Evolutionary conservation across 805 yeast genomes (phyloP).

Genomic region (Candida pseudofarinosa): DNA sequence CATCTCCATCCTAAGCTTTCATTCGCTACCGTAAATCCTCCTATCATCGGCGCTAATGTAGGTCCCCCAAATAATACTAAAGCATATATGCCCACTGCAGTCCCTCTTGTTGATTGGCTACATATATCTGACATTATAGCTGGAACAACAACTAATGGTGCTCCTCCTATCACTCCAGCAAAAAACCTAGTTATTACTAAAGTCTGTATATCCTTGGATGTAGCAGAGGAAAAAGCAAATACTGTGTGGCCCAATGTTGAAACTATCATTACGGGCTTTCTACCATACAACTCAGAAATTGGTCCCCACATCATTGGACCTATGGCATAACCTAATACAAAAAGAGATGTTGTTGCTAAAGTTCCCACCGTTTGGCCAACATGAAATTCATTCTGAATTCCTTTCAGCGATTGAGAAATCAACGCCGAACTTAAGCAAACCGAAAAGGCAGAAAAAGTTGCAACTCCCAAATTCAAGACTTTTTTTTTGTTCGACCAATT

Average conservation of each 20-base stretch:
- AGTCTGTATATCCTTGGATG: conserved; percentile 21
- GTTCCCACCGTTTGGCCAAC: conserved; percentile 63
- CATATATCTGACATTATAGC: conserved; percentile 21
- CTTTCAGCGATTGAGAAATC: background rate
- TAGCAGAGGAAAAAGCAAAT: conserved; percentile 47
- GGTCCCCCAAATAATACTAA: conserved; percentile 7
- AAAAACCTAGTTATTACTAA: conserved; percentile 21
- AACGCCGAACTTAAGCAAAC: conserved; percentile 14
- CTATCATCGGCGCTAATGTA: conserved; percentile 33
- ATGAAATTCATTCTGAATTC: conserved; percentile 16
- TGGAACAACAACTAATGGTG: conserved; percentile 22
- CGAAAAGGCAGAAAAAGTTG: conserved; percentile 20
- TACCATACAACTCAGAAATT: conserved; percentile 67
- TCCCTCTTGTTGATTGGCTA: conserved; percentile 14
- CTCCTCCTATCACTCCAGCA: conserved; percentile 20
- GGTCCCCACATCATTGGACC: conserved; percentile 90
- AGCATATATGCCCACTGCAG: conserved; percentile 19
- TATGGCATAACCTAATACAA: conserved; percentile 78
- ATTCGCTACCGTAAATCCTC: conserved; percentile 60
- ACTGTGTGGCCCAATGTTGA: conserved; percentile 54
- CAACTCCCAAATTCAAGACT: conserved; percentile 13
- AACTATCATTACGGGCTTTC: conserved; percentile 54
- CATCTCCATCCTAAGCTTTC: conserved; percentile 75
- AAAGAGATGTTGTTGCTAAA: conserved; percentile 61
- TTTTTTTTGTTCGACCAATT: conserved; percentile 49